These are phyloP conservation scores for Annona squamosa DNA, from an alignment of 164 flowering plant species.

Conservation along the genomic window DNA sequence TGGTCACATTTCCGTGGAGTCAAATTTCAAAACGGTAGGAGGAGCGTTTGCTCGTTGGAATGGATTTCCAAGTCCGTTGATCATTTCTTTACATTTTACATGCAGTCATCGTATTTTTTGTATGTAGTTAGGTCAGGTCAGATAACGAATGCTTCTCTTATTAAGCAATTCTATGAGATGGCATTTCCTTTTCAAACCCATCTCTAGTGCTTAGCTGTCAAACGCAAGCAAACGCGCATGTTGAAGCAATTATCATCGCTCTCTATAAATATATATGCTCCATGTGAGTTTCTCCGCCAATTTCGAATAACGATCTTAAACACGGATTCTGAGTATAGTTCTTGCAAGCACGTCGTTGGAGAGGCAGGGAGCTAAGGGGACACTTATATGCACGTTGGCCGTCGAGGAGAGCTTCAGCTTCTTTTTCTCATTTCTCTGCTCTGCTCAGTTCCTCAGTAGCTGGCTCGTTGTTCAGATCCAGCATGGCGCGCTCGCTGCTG, in stretches of 20 bases:
- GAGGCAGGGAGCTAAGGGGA: neutral
- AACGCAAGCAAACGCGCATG: conserved; percentile 17
- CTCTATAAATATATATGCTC: neutral
- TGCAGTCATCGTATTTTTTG: neutral
- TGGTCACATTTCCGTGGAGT: neutral
- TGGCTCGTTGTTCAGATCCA: neutral
- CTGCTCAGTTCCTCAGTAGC: neutral
- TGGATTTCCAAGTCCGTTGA: conserved; percentile 2
- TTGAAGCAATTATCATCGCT: neutral
- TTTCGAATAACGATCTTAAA: neutral
- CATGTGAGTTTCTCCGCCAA: neutral
- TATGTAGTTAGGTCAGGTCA: neutral
- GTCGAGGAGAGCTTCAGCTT: neutral
- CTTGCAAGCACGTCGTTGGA: neutral
- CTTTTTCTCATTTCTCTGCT: neutral
- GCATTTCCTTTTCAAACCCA: neutral
- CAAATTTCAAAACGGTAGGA: neutral
- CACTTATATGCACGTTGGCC: neutral
- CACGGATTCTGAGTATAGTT: too few relatives aligned
- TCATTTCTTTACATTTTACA: neutral
- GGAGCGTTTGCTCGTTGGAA: conserved; percentile 1
- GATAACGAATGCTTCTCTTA: conserved; percentile 9
- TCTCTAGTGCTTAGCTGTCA: neutral
- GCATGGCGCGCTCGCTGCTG: conserved; percentile 11
- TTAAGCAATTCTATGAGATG: neutral